These are phyloP conservation scores for Ustilago lituana DNA, from an alignment of 1,284 basidiomycete genomes.

Conservation along the genomic window DNA sequence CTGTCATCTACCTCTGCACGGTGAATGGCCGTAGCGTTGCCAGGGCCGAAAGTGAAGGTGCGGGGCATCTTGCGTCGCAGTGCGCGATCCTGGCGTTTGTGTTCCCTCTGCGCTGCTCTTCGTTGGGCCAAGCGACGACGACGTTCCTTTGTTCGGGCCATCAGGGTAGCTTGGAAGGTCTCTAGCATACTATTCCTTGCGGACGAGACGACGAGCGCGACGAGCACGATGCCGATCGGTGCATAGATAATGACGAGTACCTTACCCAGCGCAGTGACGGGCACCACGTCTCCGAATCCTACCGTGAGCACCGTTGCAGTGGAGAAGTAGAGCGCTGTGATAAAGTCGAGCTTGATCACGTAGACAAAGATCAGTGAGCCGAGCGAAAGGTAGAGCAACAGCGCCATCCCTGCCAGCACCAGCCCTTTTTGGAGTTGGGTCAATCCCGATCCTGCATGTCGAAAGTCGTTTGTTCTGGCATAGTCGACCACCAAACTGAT, in stretches of 20 bases:
- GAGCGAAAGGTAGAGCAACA: slow-evolving; percentile 76
- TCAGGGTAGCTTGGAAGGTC: slow-evolving; percentile 58
- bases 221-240: slow-evolving; percentile 66
- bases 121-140: slow-evolving; percentile 20
- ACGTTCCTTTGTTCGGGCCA: slow-evolving; percentile 31
- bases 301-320: slow-evolving; percentile 75
- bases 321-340: slow-evolving; percentile 74
- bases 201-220: slow-evolving; percentile 74
- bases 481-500: slow-evolving; percentile 76
- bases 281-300: slow-evolving; percentile 81
- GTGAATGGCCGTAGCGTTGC: no score
- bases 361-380: slow-evolving; percentile 54
- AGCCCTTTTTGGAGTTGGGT: slow-evolving; percentile 81
- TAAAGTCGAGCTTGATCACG: slow-evolving; percentile 57
- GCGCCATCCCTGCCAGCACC: slow-evolving; percentile 74
- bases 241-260: slow-evolving; percentile 60
- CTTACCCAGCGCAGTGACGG: slow-evolving; percentile 72
- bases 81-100: slow-evolving; percentile 31
- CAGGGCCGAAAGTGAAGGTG: slow-evolving; percentile 19
- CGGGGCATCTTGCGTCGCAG: slow-evolving; percentile 21
- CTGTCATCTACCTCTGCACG: background rate
- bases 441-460: slow-evolving; percentile 75
- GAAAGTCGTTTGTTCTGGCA: slow-evolving; percentile 74
- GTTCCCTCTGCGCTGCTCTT: slow-evolving; percentile 20
- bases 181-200: slow-evolving; percentile 79